Conservation (phyloP, 345 rosid genomes). For the Chamaenerion angustifolium region DNA sequence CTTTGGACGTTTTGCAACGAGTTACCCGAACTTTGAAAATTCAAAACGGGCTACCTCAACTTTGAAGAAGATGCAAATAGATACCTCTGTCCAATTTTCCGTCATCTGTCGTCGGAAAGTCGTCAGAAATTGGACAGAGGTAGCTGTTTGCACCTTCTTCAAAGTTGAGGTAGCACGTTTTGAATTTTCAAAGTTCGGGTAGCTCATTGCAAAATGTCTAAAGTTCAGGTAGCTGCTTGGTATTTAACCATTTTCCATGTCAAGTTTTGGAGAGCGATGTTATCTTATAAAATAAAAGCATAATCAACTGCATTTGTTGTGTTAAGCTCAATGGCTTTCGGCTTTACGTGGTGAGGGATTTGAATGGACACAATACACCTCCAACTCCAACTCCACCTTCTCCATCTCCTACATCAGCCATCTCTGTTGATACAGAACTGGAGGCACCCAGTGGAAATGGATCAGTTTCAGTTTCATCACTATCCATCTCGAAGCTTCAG, state of each 20-base stretch:
- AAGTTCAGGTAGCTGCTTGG: no score
- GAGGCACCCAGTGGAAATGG: conserved; percentile 26
- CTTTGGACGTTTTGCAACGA: no score
- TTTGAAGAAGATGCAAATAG: no score
- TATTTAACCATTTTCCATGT: conserved; percentile 4
- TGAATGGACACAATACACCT: conserved; percentile 20
- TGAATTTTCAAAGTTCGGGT: no score
- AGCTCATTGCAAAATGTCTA: no score
- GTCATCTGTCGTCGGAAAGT: no score
- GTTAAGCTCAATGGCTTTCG: conserved; percentile 61
- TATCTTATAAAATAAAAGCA: background rate
- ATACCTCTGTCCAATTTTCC: no score
- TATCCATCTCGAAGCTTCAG: conserved; percentile 38
- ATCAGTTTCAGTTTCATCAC: conserved; percentile 40
- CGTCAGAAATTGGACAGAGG: no score
- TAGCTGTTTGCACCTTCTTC: no score
- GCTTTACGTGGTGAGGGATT: conserved; percentile 46
- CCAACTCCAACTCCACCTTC: conserved; percentile 18
- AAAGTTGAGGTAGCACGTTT: no score
- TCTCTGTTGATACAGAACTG: conserved; percentile 11
- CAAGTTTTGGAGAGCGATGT: background rate
- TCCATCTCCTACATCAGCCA: conserved; percentile 17
- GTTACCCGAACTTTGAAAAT: no score
- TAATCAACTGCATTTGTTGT: conserved; percentile 2
- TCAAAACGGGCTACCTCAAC: no score